Evolutionary conservation across 2,329 filamentous ascomycete species (phyloP).

Genomic region (Didymella segeticola): DNA sequence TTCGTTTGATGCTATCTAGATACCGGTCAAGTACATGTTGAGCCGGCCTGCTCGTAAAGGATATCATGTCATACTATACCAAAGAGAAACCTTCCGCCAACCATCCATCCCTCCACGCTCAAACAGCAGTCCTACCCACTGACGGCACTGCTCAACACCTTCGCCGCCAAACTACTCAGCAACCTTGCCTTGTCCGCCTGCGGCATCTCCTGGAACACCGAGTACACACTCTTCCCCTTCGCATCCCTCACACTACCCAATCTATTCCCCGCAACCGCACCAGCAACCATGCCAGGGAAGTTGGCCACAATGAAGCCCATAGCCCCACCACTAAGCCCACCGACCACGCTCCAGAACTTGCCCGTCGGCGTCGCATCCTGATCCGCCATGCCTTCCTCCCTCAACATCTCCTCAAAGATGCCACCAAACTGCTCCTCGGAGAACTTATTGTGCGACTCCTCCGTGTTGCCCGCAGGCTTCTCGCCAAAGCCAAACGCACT

Average conservation of each 20-base stretch:
- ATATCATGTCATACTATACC: slow-evolving; percentile 10
- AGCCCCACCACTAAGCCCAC: slow-evolving; percentile 84
- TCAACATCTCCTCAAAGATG: slow-evolving; percentile 61
- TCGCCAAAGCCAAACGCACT: slow-evolving; percentile 70
- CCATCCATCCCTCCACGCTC: background rate
- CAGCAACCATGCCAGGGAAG: slow-evolving; percentile 85
- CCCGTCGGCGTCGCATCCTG: slow-evolving; percentile 66
- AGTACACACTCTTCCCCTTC: slow-evolving; percentile 93
- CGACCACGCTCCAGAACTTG: slow-evolving; percentile 86
- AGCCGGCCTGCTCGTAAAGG: too few species aligned
- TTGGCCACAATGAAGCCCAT: slow-evolving; percentile 96
- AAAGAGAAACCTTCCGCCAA: background rate
- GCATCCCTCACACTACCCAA: slow-evolving; percentile 89
- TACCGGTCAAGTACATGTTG: too few species aligned
- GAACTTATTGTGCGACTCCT: slow-evolving; percentile 61
- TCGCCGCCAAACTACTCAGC: slow-evolving; percentile 82
- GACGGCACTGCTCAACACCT: slow-evolving; percentile 80
- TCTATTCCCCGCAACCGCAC: slow-evolving; percentile 89
- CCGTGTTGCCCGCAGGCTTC: slow-evolving; percentile 49
- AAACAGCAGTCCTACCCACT: slow-evolving; percentile 11
- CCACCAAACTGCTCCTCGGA: slow-evolving; percentile 85
- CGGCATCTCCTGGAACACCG: slow-evolving; percentile 88
- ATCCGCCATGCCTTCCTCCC: slow-evolving; percentile 72
- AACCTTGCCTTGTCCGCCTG: slow-evolving; percentile 81
- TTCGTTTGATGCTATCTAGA: background rate